Conservation (phyloP, 495 filamentous ascomycete genomes). For the Mytilinidion resinicola region DNA sequence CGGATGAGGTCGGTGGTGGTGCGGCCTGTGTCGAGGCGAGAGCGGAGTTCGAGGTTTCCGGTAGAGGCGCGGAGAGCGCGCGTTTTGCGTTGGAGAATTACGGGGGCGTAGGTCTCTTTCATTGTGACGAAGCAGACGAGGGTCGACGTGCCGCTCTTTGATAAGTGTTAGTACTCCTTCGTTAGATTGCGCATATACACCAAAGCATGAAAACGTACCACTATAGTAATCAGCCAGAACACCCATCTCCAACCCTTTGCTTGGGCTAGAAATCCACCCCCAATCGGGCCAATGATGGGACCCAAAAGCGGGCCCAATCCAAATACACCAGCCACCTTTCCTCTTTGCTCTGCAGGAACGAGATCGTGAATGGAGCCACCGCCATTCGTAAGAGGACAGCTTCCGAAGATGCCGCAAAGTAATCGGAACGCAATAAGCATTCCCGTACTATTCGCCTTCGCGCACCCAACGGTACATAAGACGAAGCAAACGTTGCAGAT, state of each 20-base stretch:
- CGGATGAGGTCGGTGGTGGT: background rate
- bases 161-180: background rate
- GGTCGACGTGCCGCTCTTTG: background rate
- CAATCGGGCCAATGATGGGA: conserved; percentile 28
- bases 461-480: conserved; percentile 32
- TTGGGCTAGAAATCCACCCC: conserved; percentile 32
- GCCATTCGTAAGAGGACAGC: conserved; percentile 27
- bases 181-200: background rate
- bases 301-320: conserved; percentile 27
- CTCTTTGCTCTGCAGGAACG: conserved; percentile 22
- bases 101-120: conserved; percentile 22
- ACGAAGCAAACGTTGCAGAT: conserved; percentile 21
- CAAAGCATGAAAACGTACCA: conserved; percentile 9
- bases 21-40: conserved; percentile 11
- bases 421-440: conserved; percentile 31
- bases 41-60: conserved; percentile 16
- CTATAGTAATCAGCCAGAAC: conserved; percentile 27
- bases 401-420: conserved; percentile 30
- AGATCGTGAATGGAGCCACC: conserved; percentile 28
- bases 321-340: conserved; percentile 26
- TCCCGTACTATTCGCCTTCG: conserved; percentile 17
- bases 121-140: conserved; percentile 1
- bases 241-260: conserved; percentile 29
- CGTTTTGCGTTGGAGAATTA: conserved; percentile 18
- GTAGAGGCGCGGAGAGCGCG: conserved; percentile 11